Percentiles rank a stretch among this genome's conserved stretches.
Conservation (phyloP, 768 basidiomycete genomes). For the Lentinula detonsa region DNA sequence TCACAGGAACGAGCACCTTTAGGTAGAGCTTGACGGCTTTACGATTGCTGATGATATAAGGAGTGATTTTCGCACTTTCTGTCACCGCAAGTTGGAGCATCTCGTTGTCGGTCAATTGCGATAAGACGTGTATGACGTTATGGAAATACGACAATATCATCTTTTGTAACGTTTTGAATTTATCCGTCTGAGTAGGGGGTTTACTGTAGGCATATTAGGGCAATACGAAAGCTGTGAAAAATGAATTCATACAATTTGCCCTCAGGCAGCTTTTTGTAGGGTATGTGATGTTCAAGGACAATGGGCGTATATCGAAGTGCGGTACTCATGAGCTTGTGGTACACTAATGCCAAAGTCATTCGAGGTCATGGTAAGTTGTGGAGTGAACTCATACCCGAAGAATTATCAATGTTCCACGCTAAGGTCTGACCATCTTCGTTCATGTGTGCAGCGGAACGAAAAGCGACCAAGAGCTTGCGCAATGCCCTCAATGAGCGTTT, state of each 20-base stretch:
- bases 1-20: conserved; percentile 48
- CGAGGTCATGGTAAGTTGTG: neutral
- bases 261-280: conserved; percentile 73
- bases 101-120: conserved; percentile 66
- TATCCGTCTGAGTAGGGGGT: conserved; percentile 71
- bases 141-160: conserved; percentile 86
- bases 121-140: conserved; percentile 75
- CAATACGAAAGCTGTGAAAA: neutral
- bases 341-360: conserved; percentile 49
- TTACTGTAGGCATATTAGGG: conserved; percentile 48
- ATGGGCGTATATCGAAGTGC: conserved; percentile 88
- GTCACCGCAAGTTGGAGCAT: conserved; percentile 63
- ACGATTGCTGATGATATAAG: conserved; percentile 79
- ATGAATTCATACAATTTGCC: conserved; percentile 73
- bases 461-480: conserved; percentile 80
- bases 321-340: conserved; percentile 86
- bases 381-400: conserved; percentile 47
- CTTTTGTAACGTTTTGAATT: conserved; percentile 82
- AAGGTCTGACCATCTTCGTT: conserved; percentile 77
- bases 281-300: conserved; percentile 80
- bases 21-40: conserved; percentile 84
- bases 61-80: conserved; percentile 86
- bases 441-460: conserved; percentile 86
- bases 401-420: conserved; percentile 84
- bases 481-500: conserved; percentile 81